Evolutionary conservation across 2,329 filamentous ascomycete genomes (phyloP), one percentile per base, ranked within the genome.

Genomic region (Fusarium xyrophilum): DNA sequence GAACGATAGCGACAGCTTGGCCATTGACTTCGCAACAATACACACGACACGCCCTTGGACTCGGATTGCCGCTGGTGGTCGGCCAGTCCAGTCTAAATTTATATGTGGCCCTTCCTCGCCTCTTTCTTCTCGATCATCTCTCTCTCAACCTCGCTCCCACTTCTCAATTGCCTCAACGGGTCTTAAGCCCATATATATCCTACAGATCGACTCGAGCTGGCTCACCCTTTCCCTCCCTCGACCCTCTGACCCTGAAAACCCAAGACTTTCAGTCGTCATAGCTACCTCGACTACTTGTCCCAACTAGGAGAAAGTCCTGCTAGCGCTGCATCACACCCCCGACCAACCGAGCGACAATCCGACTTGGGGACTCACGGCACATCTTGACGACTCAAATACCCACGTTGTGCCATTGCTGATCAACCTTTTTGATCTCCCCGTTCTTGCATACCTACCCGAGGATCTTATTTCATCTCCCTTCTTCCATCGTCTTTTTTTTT

Each of bases 291-390:
- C 42, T 63, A 58, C 68, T 71, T 68, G 57, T 54, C 67, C 53
- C 58, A 52, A 61, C 72, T 73, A 69, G 67, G 72, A 67, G 47
- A 60, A 67, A 72, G 65, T 44, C 56, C 43, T 64, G 65, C 48
- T 63, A 64, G 60, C 52, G 67, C 52, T 69, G 65, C 67, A 63
- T 42, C 56, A 65, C 40, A 47, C 54, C 67, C 67, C 72, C 72
- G 70, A 74, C 71, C 67, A 63, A 66, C 72, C 72, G 70, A 74
- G 70, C 72, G 72, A 74, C 58, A 70, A 43, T 52, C 72, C 72
- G 72, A 72, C 30, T n/a, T 19, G 12, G 43, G 40, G 43, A 56
- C 59, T 57, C 66, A 58, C 56, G 59, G 56, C 59, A 50, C 23
- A 32, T 46, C 60, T 51, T n/a, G 21, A 46, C 55, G 30, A 57